Evolutionary conservation across 73 alveolate genomes (phyloP).

Genomic region (Tetrahymena elliotti): DNA sequence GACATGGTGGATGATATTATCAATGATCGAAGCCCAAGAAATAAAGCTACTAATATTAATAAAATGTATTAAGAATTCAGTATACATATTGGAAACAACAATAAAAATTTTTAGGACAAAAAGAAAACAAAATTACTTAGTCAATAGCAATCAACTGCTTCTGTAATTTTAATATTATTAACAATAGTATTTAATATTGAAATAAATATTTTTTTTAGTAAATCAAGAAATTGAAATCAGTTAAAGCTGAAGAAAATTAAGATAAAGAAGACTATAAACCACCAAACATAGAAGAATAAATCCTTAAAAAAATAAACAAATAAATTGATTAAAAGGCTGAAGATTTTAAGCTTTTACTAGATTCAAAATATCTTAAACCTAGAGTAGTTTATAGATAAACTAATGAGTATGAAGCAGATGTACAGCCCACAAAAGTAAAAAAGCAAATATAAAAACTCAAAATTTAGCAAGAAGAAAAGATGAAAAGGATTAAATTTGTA

Average conservation of each 20-base stretch:
- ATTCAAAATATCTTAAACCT: background rate
- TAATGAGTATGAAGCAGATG: background rate
- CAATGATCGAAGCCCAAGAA: background rate
- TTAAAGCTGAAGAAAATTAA: background rate
- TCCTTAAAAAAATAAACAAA: background rate
- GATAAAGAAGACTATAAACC: background rate
- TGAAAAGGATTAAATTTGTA: background rate
- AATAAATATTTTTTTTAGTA: background rate
- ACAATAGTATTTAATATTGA: no score
- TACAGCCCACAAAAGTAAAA: background rate
- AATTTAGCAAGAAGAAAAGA: background rate
- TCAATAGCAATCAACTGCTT: background rate
- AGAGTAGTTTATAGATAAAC: background rate
- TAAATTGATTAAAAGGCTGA: background rate
- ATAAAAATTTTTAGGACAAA: background rate
- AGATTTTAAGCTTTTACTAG: background rate
- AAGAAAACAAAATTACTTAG: background rate
- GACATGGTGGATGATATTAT: background rate
- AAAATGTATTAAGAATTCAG: background rate
- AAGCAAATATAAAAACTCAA: background rate
- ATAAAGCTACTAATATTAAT: background rate
- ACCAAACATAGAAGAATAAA: background rate
- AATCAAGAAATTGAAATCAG: background rate
- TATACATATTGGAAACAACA: background rate
- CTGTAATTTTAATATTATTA: no score